Evolutionary conservation across 805 yeast species (phyloP), one percentile per base, ranked within the genome.

Genomic region (Sugiyamaella marilandica): DNA sequence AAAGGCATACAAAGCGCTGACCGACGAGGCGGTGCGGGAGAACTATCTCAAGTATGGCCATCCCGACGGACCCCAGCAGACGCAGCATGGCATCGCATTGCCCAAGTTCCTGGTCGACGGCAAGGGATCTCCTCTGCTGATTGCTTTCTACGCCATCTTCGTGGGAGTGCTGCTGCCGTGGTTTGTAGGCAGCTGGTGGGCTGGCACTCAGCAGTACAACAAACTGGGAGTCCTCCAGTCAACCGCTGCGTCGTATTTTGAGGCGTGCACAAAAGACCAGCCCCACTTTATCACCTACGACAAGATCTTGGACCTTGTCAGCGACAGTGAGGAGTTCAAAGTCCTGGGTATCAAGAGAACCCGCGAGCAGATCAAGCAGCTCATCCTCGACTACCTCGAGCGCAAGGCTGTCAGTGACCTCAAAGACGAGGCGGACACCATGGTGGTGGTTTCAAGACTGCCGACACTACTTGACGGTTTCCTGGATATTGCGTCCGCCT

Each of bases 1-100:
- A 54, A 87, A 87, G 70, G 99, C 99, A 24, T 90, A 95, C 72
- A 87, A 90, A 70, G 88, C 99, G 1, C 78, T 94, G 58, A 95
- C 99, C 11, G 98, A 94, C 70, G 97, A 88, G 60, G 78, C 75
- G 10, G 82, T 87, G 2, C 85, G 82, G 62, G 87, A 87, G 61
- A 94, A 94, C 67, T 90, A 80, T 68, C 73, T 84, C 62, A 83
- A 81, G 61, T 94, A 85, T 64, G 99, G 99, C 47, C 96, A 95
- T 67, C 99, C 99, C 3, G 99, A 94, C 72, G 99, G 99, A 41
- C 96, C 95, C 41, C 96, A 88, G 69, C 87, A 87, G 26, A 77
- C 85, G 16, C 74, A 85, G 18, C 97, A 89, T 67, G 99, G 99
- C 56, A 90, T 94, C 68, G 99, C 98, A 0, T 72, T 94, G 59